Evolutionary conservation across 805 yeast genomes (phyloP), one percentile per base, ranked within the genome.

Genomic region (Lachancea sp.): DNA sequence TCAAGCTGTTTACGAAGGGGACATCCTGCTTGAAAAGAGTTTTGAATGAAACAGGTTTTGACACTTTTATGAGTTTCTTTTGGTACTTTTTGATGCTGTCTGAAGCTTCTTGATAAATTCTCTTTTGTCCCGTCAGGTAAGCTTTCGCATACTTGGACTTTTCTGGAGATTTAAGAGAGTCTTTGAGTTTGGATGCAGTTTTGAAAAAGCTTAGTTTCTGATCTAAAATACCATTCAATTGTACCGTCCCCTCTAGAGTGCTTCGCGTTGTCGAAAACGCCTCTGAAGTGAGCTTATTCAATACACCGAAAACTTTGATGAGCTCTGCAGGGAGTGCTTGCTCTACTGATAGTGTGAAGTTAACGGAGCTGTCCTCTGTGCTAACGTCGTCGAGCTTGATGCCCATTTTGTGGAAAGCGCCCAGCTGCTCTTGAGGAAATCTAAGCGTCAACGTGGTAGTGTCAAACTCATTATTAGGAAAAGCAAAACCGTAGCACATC

Each of bases 401-500:
- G 1, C 76, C 76, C 42, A 60, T 55, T 3, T 50, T 45, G 31
- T 61, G 56, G 13, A 75, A 62, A 13, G 59, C 62, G 0, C 58
- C 31, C 54, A 59, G 43, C 44, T 65, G 37, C 20, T 51, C 44
- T 2, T 48, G 51, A 16, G 68, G 69, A 8, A 85, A 65, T 56
- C 78, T 78, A 46, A 88, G 69, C 4, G 83, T 73, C 36, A 89
- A 70, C 13, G 79, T 79, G 1, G 81, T 67, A 3, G 68, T 57
- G 50, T 85, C 91, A 30, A 78, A 78, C 9, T 67, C 66, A 53
- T 84, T 85, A 38, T 74, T 64, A 15, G 72, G 73, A 2, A 80
- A 40, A 9, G 79, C 74, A 63, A 90, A 90, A 0, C 97, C 97
- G 60, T 90, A 90, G 0, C 83, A 89, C 53, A 89, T 65, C 5